Evolutionary conservation across 345 rosid species (phyloP).

Genomic region (Camelina laxa): DNA sequence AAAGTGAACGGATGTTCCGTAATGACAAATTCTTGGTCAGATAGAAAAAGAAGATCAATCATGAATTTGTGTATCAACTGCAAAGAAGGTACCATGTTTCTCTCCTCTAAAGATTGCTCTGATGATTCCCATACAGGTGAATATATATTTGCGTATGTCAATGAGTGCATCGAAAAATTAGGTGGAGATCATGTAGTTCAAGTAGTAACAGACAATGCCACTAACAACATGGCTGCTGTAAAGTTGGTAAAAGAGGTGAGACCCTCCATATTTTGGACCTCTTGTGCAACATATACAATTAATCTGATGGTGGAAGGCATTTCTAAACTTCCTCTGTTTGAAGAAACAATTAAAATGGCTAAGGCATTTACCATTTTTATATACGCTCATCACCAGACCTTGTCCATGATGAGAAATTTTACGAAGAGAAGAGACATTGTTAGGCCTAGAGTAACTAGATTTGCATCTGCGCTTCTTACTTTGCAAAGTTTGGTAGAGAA

Average conservation of each 20-base stretch:
- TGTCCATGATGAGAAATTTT: background rate
- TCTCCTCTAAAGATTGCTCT: constrained; percentile 3
- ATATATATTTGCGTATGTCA: background rate
- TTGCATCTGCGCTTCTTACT: background rate
- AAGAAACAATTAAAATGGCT: no score
- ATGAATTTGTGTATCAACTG: constrained; percentile 1
- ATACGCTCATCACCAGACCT: background rate
- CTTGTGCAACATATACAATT: background rate
- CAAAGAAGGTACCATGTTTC: constrained; percentile 3
- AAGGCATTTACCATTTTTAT: no score
- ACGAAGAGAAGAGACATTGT: no score
- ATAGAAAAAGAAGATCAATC: no score
- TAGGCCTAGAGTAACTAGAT: no score
- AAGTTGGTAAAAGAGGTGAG: background rate
- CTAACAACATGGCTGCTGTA: constrained; percentile 7
- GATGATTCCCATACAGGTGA: background rate
- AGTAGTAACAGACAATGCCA: constrained; percentile 13
- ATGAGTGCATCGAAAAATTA: constrained; percentile 2
- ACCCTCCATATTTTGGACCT: background rate
- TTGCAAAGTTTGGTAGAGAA: background rate
- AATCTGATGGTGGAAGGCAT: constrained; percentile 6
- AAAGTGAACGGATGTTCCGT: no score
- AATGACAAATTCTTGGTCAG: no score
- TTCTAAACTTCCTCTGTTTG: background rate
- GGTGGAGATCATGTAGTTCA: constrained; percentile 4